These are phyloP conservation scores for Stachybotrys chartarum DNA, from an alignment of 2,329 filamentous ascomycete species.

Conservation along the genomic window DNA sequence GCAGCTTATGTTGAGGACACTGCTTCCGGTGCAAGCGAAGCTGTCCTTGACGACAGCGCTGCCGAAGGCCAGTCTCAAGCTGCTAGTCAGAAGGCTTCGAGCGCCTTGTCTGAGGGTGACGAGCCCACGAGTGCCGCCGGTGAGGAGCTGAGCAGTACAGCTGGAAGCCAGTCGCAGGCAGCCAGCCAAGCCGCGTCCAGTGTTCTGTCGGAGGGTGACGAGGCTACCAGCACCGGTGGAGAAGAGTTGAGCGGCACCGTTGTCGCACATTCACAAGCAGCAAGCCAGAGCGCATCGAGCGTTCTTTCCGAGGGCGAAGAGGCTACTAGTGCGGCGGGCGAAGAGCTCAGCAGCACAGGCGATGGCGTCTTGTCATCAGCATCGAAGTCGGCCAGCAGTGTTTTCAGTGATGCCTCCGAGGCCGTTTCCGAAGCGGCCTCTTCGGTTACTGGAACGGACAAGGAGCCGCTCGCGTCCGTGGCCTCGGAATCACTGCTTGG, in stretches of 20 bases:
- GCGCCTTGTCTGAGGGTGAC: constrained; percentile 4
- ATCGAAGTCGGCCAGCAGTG: constrained; percentile 13
- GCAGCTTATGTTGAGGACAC: constrained; percentile 9
- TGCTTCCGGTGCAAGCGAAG: constrained; percentile 2
- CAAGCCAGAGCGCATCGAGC: constrained; percentile 5
- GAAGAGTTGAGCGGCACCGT: constrained; percentile 6
- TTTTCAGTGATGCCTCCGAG: constrained; percentile 12
- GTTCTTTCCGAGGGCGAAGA: constrained; percentile 4
- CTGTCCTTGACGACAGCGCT: neutral
- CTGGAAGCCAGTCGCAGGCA: constrained; percentile 1
- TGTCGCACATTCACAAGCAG: constrained; percentile 3
- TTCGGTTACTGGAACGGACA: constrained; percentile 3
- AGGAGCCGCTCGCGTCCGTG: constrained; percentile 13
- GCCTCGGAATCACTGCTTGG: constrained; percentile 16
- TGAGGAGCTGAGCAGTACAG: constrained; percentile 4
- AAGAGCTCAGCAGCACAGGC: constrained; percentile 4
- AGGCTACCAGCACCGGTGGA: neutral
- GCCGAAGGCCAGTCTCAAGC: constrained; percentile 2
- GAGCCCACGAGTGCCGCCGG: constrained; percentile 1
- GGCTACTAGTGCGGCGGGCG: constrained; percentile 1
- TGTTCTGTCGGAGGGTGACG: constrained; percentile 4
- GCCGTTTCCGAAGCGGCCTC: constrained; percentile 10
- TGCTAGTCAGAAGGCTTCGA: constrained; percentile 6
- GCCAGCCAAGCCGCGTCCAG: constrained; percentile 5
- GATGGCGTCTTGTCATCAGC: constrained; percentile 4